Conservation (phyloP, 2,329 filamentous ascomycete species). For the Pyrenochaeta sp. region DNA sequence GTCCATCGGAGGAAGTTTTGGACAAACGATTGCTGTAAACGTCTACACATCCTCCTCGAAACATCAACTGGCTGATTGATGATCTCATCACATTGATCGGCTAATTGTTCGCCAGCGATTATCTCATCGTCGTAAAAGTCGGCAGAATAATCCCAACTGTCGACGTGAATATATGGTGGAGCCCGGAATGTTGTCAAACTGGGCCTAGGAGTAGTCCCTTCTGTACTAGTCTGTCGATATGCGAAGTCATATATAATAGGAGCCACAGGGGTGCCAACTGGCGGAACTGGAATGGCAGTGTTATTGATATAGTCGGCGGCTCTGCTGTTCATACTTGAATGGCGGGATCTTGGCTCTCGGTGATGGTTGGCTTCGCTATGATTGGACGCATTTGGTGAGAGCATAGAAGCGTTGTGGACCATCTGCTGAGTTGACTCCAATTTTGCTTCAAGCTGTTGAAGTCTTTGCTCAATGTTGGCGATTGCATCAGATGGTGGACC, state of each 20-base stretch:
- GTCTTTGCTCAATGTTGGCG: constrained; percentile 28
- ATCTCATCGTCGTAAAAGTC: constrained; percentile 40
- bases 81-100: constrained; percentile 27
- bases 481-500: constrained; percentile 25
- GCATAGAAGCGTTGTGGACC: constrained; percentile 19
- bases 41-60: constrained; percentile 26
- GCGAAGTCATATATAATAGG: constrained; percentile 36
- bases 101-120: constrained; percentile 30
- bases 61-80: constrained; percentile 22
- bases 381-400: constrained; percentile 24
- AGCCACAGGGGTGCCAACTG: constrained; percentile 19
- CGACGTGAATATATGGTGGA: constrained; percentile 30
- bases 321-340: constrained; percentile 25
- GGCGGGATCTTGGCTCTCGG: constrained; percentile 14
- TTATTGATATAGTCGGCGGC: constrained; percentile 20
- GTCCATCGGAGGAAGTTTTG: constrained; percentile 38
- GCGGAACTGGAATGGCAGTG: constrained; percentile 14
- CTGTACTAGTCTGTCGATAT: constrained; percentile 34
- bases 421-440: constrained; percentile 27
- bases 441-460: constrained; percentile 31
- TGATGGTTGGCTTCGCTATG: constrained; percentile 17
- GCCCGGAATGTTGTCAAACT: constrained; percentile 31
- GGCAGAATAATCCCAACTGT: constrained; percentile 38
- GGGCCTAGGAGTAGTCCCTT: constrained; percentile 31
- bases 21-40: constrained; percentile 34